Evolutionary conservation across 1,139 yeast genomes (phyloP), one percentile per base, ranked within the genome.

Genomic region (Ashbya aceris): DNA sequence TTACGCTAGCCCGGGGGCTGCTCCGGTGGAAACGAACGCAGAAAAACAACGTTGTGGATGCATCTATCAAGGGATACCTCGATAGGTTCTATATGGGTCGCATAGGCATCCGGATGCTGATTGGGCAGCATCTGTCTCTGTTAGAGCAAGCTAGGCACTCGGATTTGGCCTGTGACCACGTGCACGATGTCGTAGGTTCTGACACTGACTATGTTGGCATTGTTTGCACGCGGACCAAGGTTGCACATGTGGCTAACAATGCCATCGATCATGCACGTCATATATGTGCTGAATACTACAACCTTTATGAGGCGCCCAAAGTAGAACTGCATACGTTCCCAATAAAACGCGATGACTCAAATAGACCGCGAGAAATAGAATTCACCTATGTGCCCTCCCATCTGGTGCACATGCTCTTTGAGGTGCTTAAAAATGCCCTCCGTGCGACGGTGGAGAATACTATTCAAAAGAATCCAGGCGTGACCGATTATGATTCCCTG

Each of bases 301-400:
- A 91, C 3, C 67, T 85, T 17, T 78, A 79, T 56, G 93, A 83
- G 50, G 86, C 91, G 1, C 95, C 95, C 3, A 73, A 79, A 50
- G 85, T 85, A 29, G 82, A 81, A 52, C 67, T 85, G 42, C 78
- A 82, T 47, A 83, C 91, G 48, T 41, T 45, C 31, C 48, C 46
- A 7, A 38, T 20, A 5, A 43, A 33, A 11, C 13, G 36, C 8
- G 40, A 33, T 6, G 26, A 23, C 13, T 51, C 58, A 6, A 56
- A 55, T 35, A 58, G 56, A 40, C 44, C 53, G 27, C 73, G 74
- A 17, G 77, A 79, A 53, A 73, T 83, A 50, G 73, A 71, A 49
- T 84, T 84, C 63, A 83, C 84, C 86, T 85, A 85, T 55, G 94
- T 85, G 6, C 95, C 95, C 2, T 94, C 94, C 9, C 95, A 85